phyloP scores from a whole-genome alignment of 73 alveolate species.

The Paramecium tetraurelia region DNA sequence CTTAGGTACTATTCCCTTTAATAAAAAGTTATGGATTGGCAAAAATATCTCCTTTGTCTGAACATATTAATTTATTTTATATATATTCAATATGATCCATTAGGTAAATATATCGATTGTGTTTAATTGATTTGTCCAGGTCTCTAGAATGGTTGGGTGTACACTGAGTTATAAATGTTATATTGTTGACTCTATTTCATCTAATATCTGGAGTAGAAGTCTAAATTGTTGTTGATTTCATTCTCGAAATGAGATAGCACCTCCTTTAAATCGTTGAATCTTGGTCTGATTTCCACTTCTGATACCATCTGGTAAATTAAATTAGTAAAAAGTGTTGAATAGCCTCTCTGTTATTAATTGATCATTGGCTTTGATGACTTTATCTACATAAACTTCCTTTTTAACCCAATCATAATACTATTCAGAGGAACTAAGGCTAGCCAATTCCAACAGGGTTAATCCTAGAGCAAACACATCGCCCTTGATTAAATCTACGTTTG shows the following conservation, averaged over 20 bases:
- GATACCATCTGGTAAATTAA: constrained; percentile 25
- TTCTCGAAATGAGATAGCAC: not conserved
- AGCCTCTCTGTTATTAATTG: not conserved
- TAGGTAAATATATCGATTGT: not conserved
- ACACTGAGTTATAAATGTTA: not conserved
- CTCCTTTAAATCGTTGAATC: not conserved
- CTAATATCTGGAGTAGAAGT: not conserved
- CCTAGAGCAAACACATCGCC: constrained; percentile 40
- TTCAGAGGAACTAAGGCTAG: not conserved
- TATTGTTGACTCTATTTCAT: not conserved
- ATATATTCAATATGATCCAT: constrained; percentile 6
- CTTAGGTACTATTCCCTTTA: not conserved
- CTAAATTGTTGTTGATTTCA: not conserved
- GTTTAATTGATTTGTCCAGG: not conserved
- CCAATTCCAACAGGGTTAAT: not conserved
- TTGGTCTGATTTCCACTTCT: not conserved
- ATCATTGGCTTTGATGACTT: not conserved
- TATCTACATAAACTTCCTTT: not conserved
- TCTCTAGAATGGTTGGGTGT: not conserved
- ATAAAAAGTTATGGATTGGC: not conserved
- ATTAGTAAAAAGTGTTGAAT: not conserved
- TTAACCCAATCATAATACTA: constrained; percentile 20
- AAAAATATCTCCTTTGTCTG: not conserved
- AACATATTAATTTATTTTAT: not conserved
- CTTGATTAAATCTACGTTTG: not conserved